These are phyloP conservation scores for Glonium stellatum DNA, from an alignment of 495 filamentous ascomycete species.

Conservation along the genomic window DNA sequence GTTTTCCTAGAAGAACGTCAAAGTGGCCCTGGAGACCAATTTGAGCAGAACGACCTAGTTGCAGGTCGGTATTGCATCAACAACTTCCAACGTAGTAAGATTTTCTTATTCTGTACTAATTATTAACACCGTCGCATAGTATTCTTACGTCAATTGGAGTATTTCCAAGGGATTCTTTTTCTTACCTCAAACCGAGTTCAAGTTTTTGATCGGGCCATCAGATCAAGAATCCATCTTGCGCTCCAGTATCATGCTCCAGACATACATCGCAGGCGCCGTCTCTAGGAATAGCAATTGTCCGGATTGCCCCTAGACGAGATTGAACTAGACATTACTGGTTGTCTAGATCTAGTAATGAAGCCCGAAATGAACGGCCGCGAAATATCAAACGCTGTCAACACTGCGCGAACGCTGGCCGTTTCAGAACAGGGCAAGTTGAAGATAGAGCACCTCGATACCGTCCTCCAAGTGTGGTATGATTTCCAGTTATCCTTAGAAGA, in stretches of 20 bases:
- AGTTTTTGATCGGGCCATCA: slow-evolving; percentile 25
- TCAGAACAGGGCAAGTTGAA: slow-evolving; percentile 19
- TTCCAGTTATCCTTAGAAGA: slow-evolving; percentile 19
- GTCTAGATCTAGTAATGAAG: slow-evolving; percentile 14
- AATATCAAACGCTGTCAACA: slow-evolving; percentile 36
- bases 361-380: slow-evolving; percentile 34
- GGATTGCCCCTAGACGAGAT: slow-evolving; percentile 1
- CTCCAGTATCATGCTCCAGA: slow-evolving; percentile 32
- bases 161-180: slow-evolving; percentile 27
- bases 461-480: slow-evolving; percentile 26
- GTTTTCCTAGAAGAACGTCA: slow-evolving; percentile 28
- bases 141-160: slow-evolving; percentile 27
- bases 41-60: slow-evolving; percentile 21
- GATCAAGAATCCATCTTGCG: slow-evolving; percentile 37
- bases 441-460: slow-evolving; percentile 29
- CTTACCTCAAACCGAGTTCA: slow-evolving; percentile 25
- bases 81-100: not conserved
- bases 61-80: not conserved
- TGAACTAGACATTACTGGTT: slow-evolving; percentile 8
- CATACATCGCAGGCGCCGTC: slow-evolving; percentile 2
- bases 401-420: slow-evolving; percentile 38
- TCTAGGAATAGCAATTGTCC: slow-evolving; percentile 16
- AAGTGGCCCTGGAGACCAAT: slow-evolving; percentile 9
- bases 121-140: slow-evolving; percentile 1
- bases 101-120: not conserved